Evolutionary conservation across 1,284 basidiomycete species (phyloP), one percentile per base, ranked within the genome.

Genomic region (Exobasidium rhododendri): DNA sequence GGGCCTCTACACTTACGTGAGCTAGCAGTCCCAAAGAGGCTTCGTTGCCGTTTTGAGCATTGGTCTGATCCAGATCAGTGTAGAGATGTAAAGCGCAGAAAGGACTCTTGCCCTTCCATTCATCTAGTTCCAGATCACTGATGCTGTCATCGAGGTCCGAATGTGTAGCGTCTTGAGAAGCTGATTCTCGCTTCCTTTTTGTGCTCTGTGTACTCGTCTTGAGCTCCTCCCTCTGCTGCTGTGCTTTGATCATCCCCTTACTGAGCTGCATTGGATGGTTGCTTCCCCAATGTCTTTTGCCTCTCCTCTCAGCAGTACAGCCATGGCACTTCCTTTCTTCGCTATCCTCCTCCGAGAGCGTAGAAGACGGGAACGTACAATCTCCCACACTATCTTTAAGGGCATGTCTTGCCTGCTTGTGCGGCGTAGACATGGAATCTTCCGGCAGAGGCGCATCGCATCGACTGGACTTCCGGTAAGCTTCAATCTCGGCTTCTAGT

Each of bases 221-320:
- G 35, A 10, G 35, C 7, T 40, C n/a, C n/a, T n/a, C n/a, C n/a
- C n/a, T n/a, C 7, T 40, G 35, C 35, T 40, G 35, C 35, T 7
- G 35, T 40, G 35, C 17, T 40, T 40, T n/a, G n/a, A n/a, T n/a
- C n/a, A n/a, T n/a, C n/a, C n/a, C n/a, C 4, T 4, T 58, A n/a
- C 22, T n/a, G 20, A 45, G 46, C 29, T 47, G 4, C 24, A 49
- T 26, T 26, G 57, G 46, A 10, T 62, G 54, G 40, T 73, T 66
- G 47, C 68, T 70, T 17, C 71, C 71, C 71, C 71, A 73, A 24
- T 73, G 71, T 13, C 60, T 17, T 17, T 40, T 40, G 17, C 35
- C 35, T 35, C 50, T 62, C 2, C 60, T 20, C 11, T 40, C 44
- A 26, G 57, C 28, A 4, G 56, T 29, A 52, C 56, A 43, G 17